A percentile compares a stretch with the other conserved stretches of the same genome.
These are phyloP conservation scores for Microcyclospora pomicola DNA, from an alignment of 2,329 filamentous ascomycete species.

Conservation along the genomic window DNA sequence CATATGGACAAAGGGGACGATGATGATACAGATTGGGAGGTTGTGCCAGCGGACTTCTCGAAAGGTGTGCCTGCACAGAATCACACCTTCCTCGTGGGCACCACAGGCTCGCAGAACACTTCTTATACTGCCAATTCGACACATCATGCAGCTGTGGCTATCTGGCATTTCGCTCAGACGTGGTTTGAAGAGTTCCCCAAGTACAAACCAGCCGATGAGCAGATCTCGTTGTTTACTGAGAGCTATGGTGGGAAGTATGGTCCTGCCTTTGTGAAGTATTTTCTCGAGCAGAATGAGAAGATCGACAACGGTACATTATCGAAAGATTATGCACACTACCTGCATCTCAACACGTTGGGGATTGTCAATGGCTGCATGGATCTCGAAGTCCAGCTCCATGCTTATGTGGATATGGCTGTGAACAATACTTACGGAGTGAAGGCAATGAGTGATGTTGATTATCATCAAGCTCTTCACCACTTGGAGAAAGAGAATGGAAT, in stretches of 20 bases:
- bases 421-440: constrained; percentile 46
- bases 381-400: constrained; percentile 32
- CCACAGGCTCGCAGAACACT: constrained; percentile 42
- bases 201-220: constrained; percentile 31
- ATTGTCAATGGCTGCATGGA: constrained; percentile 47
- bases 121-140: constrained; percentile 18
- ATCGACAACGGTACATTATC: constrained; percentile 26
- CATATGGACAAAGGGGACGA: neutral
- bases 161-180: constrained; percentile 51
- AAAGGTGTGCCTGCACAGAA: constrained; percentile 25
- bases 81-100: constrained; percentile 32
- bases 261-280: constrained; percentile 44
- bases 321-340: constrained; percentile 28
- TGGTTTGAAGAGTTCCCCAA: constrained; percentile 27
- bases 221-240: constrained; percentile 52
- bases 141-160: constrained; percentile 26
- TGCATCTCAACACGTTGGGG: constrained; percentile 36
- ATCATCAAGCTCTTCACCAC: constrained; percentile 23
- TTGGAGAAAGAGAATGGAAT: constrained; percentile 39
- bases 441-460: constrained; percentile 37
- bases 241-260: constrained; percentile 50
- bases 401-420: constrained; percentile 27
- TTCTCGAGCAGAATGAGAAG: constrained; percentile 46
- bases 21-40: constrained; percentile 1
- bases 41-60: constrained; percentile 13